Evolutionary conservation across 306 rosid species (phyloP).

Genomic region (Erythrophleum fordii): DNA sequence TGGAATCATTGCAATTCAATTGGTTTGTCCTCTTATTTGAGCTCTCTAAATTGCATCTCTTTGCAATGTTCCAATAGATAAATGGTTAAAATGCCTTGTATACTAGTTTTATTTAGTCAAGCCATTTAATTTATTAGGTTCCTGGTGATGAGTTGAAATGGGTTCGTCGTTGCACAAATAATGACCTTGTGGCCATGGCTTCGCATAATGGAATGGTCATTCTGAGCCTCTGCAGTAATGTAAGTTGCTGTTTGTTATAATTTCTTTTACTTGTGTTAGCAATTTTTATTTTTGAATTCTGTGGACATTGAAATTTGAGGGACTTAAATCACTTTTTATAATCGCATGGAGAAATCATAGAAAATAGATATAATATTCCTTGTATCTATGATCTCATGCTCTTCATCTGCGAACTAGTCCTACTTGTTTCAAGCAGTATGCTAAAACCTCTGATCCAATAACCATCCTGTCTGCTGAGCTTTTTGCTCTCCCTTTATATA

Average conservation of each 20-base stretch:
- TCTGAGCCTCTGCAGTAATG: slow-evolving; percentile 74
- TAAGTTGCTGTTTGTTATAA: slow-evolving; percentile 45
- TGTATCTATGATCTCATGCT: background rate
- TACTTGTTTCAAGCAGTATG: background rate
- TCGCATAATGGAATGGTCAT: slow-evolving; percentile 94
- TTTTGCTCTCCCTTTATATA: background rate
- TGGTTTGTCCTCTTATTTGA: slow-evolving; percentile 71
- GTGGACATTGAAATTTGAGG: background rate
- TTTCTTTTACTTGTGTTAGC: background rate
- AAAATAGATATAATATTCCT: slow-evolving; percentile 9
- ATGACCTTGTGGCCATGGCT: slow-evolving; percentile 96
- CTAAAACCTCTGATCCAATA: background rate
- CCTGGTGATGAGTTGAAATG: slow-evolving; percentile 95
- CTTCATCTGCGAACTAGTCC: slow-evolving; percentile 11
- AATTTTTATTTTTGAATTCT: background rate
- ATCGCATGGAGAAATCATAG: background rate
- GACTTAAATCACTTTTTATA: slow-evolving; percentile 7
- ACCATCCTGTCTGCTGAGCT: background rate
- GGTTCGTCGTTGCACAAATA: slow-evolving; percentile 92
- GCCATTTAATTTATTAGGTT: slow-evolving; percentile 63
- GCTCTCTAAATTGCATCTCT: slow-evolving; percentile 8
- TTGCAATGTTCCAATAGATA: slow-evolving; percentile 23
- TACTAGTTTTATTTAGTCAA: slow-evolving; percentile 36
- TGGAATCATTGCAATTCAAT: slow-evolving; percentile 96
- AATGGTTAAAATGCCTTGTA: slow-evolving; percentile 19